Evolutionary conservation across 148 eudicot genomes (phyloP).

Genomic region (Rhododendron mucronatum): DNA sequence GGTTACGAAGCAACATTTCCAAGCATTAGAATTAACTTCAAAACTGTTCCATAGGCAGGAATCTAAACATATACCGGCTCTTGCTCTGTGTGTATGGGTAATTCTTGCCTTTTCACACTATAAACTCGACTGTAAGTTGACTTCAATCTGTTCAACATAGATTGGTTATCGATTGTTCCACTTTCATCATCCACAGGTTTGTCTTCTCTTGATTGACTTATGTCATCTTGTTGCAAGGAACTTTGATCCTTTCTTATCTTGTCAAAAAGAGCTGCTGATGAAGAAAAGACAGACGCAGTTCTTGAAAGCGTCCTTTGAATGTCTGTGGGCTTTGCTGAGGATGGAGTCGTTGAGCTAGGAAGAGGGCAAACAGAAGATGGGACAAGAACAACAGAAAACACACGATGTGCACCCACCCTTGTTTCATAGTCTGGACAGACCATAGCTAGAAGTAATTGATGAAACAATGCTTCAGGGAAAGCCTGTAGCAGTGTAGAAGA

Average conservation of each 20-base stretch:
- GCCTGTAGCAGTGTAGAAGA: slow-evolving; percentile 30
- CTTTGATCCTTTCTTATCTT: slow-evolving; percentile 40
- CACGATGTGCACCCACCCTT: slow-evolving; percentile 51
- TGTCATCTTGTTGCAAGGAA: slow-evolving; percentile 30
- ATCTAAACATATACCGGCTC: slow-evolving; percentile 12
- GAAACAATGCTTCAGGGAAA: slow-evolving; percentile 59
- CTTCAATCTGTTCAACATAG: slow-evolving; percentile 42
- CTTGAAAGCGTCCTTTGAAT: slow-evolving; percentile 55
- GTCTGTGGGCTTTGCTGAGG: slow-evolving; percentile 29
- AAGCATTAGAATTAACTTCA: slow-evolving; percentile 2
- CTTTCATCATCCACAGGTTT: background rate
- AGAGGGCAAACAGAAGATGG: slow-evolving; percentile 62
- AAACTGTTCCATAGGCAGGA: background rate
- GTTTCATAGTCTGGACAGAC: slow-evolving; percentile 55
- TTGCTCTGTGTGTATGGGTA: slow-evolving; percentile 22
- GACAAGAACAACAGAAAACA: slow-evolving; percentile 61
- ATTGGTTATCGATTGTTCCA: slow-evolving; percentile 24
- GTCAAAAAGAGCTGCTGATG: slow-evolving; percentile 61
- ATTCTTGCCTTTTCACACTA: slow-evolving; percentile 22
- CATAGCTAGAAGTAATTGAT: slow-evolving; percentile 62
- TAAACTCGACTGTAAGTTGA: slow-evolving; percentile 45
- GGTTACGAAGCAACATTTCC: background rate
- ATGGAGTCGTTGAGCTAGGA: slow-evolving; percentile 17
- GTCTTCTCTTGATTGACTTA: slow-evolving; percentile 21
- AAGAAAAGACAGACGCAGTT: slow-evolving; percentile 58